phyloP scores from a whole-genome alignment of 768 basidiomycete species.

The Lactarius trivialis region DNA sequence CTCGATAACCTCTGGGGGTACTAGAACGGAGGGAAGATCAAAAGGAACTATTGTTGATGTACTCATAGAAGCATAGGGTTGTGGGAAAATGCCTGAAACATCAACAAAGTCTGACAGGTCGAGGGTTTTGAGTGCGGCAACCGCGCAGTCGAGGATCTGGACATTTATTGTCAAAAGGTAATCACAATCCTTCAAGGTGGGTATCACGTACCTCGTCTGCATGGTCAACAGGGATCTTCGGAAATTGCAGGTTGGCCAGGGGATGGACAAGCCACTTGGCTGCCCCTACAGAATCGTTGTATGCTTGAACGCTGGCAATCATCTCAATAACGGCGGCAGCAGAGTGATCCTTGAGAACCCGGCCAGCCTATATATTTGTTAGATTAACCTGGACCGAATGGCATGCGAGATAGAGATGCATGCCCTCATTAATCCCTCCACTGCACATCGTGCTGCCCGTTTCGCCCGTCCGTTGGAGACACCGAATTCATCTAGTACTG shows the following conservation, averaged over 20 bases:
- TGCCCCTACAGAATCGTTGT: constrained; percentile 52
- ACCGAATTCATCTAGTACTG: constrained; percentile 85
- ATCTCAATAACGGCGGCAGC: constrained; percentile 58
- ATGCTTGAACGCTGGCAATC: constrained; percentile 64
- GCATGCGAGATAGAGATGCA: constrained; percentile 20
- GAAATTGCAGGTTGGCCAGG: constrained; percentile 44
- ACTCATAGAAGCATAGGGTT: constrained; percentile 53
- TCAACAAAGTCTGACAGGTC: constrained; percentile 55
- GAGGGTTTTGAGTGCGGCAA: constrained; percentile 56
- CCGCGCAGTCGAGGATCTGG: constrained; percentile 76
- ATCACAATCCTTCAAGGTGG: not conserved
- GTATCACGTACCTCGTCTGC: constrained; percentile 51
- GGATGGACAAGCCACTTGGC: constrained; percentile 66
- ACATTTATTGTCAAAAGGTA: constrained; percentile 1
- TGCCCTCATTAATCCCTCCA: constrained; percentile 74
- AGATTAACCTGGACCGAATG: not conserved
- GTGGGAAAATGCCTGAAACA: constrained; percentile 49
- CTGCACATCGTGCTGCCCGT: constrained; percentile 72
- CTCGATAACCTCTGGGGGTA: constrained; percentile 84
- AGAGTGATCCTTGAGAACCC: constrained; percentile 53
- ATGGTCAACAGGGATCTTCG: constrained; percentile 39
- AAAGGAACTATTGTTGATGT: constrained; percentile 45
- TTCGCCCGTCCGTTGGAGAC: constrained; percentile 82
- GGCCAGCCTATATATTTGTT: constrained; percentile 50
- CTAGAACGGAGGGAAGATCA: constrained; percentile 69